phyloP scores from a whole-genome alignment of 176 grass and related monocot species.

The Tillandsia fasciculata region DNA sequence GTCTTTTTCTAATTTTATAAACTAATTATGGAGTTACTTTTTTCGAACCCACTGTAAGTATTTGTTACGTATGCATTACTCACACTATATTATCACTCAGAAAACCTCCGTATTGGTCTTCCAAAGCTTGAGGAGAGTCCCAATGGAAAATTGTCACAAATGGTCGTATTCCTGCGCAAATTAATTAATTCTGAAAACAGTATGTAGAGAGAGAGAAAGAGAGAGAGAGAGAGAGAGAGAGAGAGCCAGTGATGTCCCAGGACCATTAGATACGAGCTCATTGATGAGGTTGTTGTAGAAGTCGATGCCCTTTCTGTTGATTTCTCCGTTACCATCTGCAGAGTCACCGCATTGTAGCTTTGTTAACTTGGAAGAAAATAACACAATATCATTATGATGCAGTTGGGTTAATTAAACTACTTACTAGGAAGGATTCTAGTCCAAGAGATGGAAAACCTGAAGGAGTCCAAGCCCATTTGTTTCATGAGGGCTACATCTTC shows the following conservation, averaged over 20 bases:
- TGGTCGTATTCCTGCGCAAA: constrained; percentile 37
- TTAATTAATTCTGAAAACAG: not conserved
- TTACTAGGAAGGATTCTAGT: constrained; percentile 54
- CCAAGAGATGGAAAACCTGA: constrained; percentile 67
- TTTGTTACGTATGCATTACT: not conserved
- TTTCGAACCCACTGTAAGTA: too few species aligned
- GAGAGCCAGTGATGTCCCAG: not conserved
- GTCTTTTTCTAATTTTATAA: not conserved
- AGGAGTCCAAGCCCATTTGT: constrained; percentile 56
- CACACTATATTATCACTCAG: constrained; percentile 45
- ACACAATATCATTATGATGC: not conserved
- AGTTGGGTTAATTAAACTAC: not conserved
- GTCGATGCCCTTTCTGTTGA: constrained; percentile 37
- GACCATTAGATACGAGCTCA: constrained; percentile 41
- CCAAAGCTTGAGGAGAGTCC: constrained; percentile 51
- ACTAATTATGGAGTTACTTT: not conserved
- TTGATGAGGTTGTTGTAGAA: constrained; percentile 58
- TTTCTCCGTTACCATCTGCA: constrained; percentile 45
- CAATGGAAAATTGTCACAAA: constrained; percentile 64
- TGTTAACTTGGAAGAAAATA: not conserved
- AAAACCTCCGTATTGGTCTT: constrained; percentile 56
- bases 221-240: not conserved
- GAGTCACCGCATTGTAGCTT: constrained; percentile 1
- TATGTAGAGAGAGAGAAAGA: not conserved
- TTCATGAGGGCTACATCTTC: constrained; percentile 62